Evolutionary conservation across 371 early-diverging fungal genomes (phyloP), one percentile per base, ranked within the genome.

Genomic region (Mortierella sp.): DNA sequence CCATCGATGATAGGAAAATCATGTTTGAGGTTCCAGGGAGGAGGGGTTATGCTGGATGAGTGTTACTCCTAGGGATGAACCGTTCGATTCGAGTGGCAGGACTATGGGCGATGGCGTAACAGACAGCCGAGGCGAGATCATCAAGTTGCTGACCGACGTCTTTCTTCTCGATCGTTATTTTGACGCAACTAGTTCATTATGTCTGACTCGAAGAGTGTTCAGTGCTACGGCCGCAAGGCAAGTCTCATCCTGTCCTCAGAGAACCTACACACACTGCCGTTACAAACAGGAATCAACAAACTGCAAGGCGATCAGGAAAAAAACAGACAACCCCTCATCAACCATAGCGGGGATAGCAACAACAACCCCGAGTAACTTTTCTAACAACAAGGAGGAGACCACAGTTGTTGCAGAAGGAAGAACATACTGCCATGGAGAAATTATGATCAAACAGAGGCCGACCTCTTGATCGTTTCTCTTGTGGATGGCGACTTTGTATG

Each of bases 171-270:
- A 29, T 60, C 54, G 12, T 60, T 46, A 14, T 12, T n/a, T 55
- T 49, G 41, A 63, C 38, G 46, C 32, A 51, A 21, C 65, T 80
- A 74, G 78, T 73, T 84, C 84, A 84, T 78, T 77, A 84, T 84
- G 84, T 84, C 83, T 63, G 84, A 84, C 84, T 84, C 84, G 77
- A 84, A 85, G 85, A 85, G 85, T 81, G 85, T 85, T 75, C 85
- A 85, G 85, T 85, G 85, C 85, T 85, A 85, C 85, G 85, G 85
- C 81, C 85, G 85, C 85, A 85, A 85, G 85, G 85, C 85, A 85
- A 85, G 85, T 85, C 77, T 76, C n/a, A 32, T 49, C 41, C 56
- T 35, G n/a, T 54, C 10, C 29, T 46, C 27, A 65, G 11, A 16
- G 68, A 73, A 29, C 51, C 51, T 51, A 51, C 7, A 48, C 48